phyloP scores from a whole-genome alignment of 139 green algal species.

The Asterochloris erici region DNA sequence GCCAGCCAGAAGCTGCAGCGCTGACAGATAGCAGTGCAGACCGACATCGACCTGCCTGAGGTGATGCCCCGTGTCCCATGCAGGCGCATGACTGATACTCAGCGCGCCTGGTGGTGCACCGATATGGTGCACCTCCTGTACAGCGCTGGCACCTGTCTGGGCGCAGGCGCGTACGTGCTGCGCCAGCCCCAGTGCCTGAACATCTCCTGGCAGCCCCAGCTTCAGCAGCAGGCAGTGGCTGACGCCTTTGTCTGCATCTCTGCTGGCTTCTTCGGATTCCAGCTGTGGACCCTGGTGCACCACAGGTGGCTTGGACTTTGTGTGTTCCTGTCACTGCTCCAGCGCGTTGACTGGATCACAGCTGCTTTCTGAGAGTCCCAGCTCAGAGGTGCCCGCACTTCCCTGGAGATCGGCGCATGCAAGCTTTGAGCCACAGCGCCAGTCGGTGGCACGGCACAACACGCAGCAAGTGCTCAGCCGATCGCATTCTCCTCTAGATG shows the following conservation, averaged over 20 bases:
- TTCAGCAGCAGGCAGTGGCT: slow-evolving; percentile 13
- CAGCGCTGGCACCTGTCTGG: slow-evolving; percentile 19
- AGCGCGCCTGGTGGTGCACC: slow-evolving; percentile 41
- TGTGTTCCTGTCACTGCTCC: too few relatives aligned
- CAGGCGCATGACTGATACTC: slow-evolving; percentile 19
- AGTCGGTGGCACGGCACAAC: too few relatives aligned
- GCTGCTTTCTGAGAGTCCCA: too few relatives aligned
- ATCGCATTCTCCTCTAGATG: too few relatives aligned
- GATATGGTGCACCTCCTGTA: slow-evolving; percentile 52
- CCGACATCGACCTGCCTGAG: too few relatives aligned
- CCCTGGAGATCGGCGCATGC: too few relatives aligned
- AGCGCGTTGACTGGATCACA: too few relatives aligned
- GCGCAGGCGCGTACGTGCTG: slow-evolving; percentile 29
- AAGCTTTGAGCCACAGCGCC: too few relatives aligned
- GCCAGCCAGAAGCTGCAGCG: too few relatives aligned
- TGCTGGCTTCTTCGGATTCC: slow-evolving; percentile 72
- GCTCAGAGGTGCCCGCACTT: too few relatives aligned
- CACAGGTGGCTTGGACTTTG: slow-evolving; percentile 7
- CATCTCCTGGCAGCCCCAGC: slow-evolving; percentile 4
- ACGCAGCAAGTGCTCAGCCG: too few relatives aligned
- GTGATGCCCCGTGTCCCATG: neutral
- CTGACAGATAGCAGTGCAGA: too few relatives aligned
- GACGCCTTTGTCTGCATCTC: slow-evolving; percentile 33
- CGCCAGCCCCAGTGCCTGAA: slow-evolving; percentile 24
- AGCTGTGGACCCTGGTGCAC: slow-evolving; percentile 63